Evolutionary conservation across 805 yeast species (phyloP), one percentile per base, ranked within the genome.

Genomic region (Candida michaelii): DNA sequence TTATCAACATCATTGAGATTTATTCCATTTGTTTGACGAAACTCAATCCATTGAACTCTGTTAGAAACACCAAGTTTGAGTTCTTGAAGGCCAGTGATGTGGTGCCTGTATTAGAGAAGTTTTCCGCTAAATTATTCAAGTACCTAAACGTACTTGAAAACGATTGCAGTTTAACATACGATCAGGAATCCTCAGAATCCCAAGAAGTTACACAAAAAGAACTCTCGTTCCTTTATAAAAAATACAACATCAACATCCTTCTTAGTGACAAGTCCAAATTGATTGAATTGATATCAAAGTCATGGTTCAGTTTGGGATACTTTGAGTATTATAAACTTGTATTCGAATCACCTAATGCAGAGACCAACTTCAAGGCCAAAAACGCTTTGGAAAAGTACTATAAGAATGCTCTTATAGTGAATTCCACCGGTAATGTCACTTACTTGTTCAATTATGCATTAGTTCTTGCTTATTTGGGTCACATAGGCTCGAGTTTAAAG

Each of bases 361-460:
- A 51, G 3, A 21, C 30, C 1, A 52, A 65, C 45, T 27, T 49
- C 4, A 30, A 17, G 7, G 48, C 59, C 40, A 50, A 51, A 17
- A 17, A 16, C 2, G 45, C 51, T 6, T 51, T 60, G 2, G 40
- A 62, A 30, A 33, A 32, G n/a, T 56, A 50, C 47, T 66, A 61
- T 49, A 67, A 68, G 40, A 66, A 61, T 36, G 48, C 66, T 25
- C 60, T 71, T 44, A 64, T 67, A 15, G 52, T 67, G 11, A 66
- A 68, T 46, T 52, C 69, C 14, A 60, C 68, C 1, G 71, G 71
- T 2, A 62, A 55, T 43, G 47, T 49, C 6, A 40, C 43, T 2
- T 52, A 54, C 38, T 55, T 69, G 34, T 59, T 58, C 54, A 70
- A 72, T 42, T 80, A 78, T 54, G 76, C 83, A 0, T 67, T 71